A percentile compares a stretch with the other conserved stretches of the same genome.
Conservation (phyloP, 2,329 filamentous ascomycete genomes). For the Aureobasidium melanogenum region DNA sequence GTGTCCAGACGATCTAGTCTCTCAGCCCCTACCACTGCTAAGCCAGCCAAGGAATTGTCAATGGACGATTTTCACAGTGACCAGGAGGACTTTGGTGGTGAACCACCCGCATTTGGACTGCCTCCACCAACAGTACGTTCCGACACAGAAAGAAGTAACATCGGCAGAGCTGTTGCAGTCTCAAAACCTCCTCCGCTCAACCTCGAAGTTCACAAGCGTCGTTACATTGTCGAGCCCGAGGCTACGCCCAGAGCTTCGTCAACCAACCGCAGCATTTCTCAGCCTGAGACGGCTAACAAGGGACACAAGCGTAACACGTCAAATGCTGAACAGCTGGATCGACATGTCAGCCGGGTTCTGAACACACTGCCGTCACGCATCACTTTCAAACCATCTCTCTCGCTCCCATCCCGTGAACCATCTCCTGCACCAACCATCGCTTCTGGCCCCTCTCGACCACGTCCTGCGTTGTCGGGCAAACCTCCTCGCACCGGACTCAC, state of each 20-base stretch:
- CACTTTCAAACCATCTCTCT: conserved; percentile 54
- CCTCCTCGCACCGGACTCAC: conserved; percentile 10
- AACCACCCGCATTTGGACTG: conserved; percentile 4
- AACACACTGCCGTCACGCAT: conserved; percentile 36
- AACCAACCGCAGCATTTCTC: not conserved
- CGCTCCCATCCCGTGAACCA: conserved; percentile 26
- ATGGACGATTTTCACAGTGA: not conserved
- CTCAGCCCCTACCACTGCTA: not conserved
- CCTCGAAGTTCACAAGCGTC: conserved; percentile 34
- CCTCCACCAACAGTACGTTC: conserved; percentile 10
- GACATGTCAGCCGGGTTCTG: conserved; percentile 29
- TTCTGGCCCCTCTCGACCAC: not conserved
- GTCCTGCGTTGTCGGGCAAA: not conserved
- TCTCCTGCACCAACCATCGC: not conserved
- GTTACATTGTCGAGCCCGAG: conserved; percentile 13
- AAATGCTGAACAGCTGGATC: conserved; percentile 63
- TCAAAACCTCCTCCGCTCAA: conserved; percentile 31
- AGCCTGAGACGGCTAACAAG: not conserved
- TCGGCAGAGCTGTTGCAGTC: not conserved
- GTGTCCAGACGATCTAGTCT: not conserved
- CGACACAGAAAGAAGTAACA: conserved; percentile 12
- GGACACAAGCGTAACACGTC: not conserved
- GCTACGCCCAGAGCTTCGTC: not conserved
- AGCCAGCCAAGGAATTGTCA: not conserved
- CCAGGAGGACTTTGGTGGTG: not conserved